Conservation (phyloP, 2,329 filamentous ascomycete species). For the Thermomyces lanuginosus region DNA sequence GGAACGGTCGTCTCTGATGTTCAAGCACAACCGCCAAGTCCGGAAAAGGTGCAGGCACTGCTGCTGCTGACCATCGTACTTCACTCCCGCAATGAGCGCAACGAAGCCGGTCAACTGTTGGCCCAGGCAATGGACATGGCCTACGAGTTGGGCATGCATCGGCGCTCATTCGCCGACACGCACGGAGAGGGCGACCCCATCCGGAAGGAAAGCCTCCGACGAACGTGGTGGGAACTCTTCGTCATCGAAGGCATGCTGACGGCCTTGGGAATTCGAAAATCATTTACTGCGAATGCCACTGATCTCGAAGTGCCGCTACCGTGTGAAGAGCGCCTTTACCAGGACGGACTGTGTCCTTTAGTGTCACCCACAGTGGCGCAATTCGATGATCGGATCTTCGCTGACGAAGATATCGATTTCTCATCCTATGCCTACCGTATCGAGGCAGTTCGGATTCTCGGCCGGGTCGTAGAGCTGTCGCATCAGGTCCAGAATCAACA, state of each 20-base stretch:
- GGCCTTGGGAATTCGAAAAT: constrained; percentile 36
- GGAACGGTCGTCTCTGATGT: constrained; percentile 17
- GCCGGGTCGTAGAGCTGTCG: constrained; percentile 46
- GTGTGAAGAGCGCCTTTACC: constrained; percentile 59
- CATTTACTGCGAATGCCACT: constrained; percentile 53
- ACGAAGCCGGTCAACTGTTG: constrained; percentile 51
- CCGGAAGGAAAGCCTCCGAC: constrained; percentile 65
- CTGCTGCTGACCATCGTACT: constrained; percentile 61
- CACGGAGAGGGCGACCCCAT: constrained; percentile 50
- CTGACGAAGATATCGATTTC: constrained; percentile 49
- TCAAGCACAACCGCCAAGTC: constrained; percentile 27
- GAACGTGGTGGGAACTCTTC: constrained; percentile 83
- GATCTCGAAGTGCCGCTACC: constrained; percentile 55
- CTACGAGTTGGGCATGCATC: constrained; percentile 60
- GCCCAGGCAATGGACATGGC: constrained; percentile 53
- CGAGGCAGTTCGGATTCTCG: constrained; percentile 62
- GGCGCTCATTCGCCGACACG: constrained; percentile 45
- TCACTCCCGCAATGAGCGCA: constrained; percentile 58
- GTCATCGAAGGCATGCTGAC: constrained; percentile 74
- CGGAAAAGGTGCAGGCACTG: constrained; percentile 60
- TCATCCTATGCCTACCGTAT: constrained; percentile 78
- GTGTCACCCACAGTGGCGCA: constrained; percentile 49
- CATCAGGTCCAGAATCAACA: constrained; percentile 25
- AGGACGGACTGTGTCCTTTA: constrained; percentile 38
- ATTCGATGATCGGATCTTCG: constrained; percentile 63